These are phyloP conservation scores for Monosporozyma solicola DNA, from an alignment of 805 yeast species.

Conservation along the genomic window DNA sequence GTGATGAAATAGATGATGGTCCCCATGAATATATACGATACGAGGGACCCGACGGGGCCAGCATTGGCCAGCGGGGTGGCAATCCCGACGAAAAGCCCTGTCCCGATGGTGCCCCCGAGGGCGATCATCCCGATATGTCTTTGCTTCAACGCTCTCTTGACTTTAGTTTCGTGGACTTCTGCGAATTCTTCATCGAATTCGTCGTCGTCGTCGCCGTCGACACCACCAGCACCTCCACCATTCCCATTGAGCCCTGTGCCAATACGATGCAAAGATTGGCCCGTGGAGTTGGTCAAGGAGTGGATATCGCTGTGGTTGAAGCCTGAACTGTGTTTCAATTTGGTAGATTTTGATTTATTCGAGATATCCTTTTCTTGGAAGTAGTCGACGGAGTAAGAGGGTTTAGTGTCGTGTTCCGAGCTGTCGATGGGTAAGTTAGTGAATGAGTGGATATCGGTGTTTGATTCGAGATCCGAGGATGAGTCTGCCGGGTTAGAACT, in stretches of 20 bases:
- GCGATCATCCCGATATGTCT: conserved; percentile 66
- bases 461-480: neutral
- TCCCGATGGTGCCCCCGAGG: conserved; percentile 66
- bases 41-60: conserved; percentile 57
- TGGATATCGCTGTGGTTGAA: conserved; percentile 4
- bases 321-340: neutral
- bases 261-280: conserved; percentile 4
- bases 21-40: conserved; percentile 56
- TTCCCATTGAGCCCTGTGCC: conserved; percentile 10
- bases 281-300: conserved; percentile 5
- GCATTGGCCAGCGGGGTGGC: conserved; percentile 44
- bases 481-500: neutral
- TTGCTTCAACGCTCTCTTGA: conserved; percentile 49
- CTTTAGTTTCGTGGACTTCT: conserved; percentile 33
- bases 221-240: conserved; percentile 11
- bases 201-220: conserved; percentile 8
- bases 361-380: conserved; percentile 1
- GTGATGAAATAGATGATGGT: conserved; percentile 51
- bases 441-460: conserved; percentile 2
- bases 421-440: neutral
- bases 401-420: conserved; percentile 4
- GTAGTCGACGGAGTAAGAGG: neutral
- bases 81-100: conserved; percentile 59
- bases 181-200: conserved; percentile 20
- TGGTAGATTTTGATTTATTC: neutral